These are phyloP conservation scores for Monascus purpureus DNA, from an alignment of 495 filamentous ascomycete species.

Conservation along the genomic window DNA sequence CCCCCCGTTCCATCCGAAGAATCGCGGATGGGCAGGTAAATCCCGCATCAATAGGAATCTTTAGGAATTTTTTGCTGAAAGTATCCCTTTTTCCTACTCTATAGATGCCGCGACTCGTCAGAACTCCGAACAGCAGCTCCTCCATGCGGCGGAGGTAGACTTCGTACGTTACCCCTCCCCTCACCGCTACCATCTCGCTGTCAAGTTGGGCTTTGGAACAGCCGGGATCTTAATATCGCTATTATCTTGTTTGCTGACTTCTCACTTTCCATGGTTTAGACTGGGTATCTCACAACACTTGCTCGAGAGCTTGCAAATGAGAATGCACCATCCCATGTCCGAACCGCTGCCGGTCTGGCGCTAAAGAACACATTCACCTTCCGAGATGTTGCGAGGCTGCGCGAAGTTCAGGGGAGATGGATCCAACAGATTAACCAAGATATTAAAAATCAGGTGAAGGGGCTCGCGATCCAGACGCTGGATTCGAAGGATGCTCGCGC, in stretches of 20 bases:
- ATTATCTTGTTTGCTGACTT: no score
- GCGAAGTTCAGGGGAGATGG: conserved; percentile 86
- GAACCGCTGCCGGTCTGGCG: conserved; percentile 86
- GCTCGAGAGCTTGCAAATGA: conserved; percentile 91
- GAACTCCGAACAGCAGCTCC: conserved; percentile 85
- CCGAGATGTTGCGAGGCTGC: conserved; percentile 73
- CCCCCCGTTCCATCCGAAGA: neutral
- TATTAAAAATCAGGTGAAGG: conserved; percentile 76
- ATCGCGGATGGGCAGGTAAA: conserved; percentile 1
- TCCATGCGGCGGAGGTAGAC: conserved; percentile 79
- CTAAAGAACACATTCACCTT: conserved; percentile 94
- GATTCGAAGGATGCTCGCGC: conserved; percentile 60
- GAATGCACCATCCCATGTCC: conserved; percentile 61
- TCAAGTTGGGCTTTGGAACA: neutral
- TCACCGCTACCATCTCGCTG: conserved; percentile 4
- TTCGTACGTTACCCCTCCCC: conserved; percentile 56
- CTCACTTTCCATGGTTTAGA: conserved; percentile 30
- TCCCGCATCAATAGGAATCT: no score
- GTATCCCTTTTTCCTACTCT: conserved; percentile 13
- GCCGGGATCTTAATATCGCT: no score
- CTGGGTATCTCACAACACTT: conserved; percentile 79
- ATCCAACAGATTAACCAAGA: conserved; percentile 59
- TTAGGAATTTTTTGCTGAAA: no score
- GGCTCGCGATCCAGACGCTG: conserved; percentile 73
- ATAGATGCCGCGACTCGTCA: conserved; percentile 79